These are phyloP conservation scores for Penicillium sp. DNA, from an alignment of 2,329 filamentous ascomycete species.

Conservation along the genomic window DNA sequence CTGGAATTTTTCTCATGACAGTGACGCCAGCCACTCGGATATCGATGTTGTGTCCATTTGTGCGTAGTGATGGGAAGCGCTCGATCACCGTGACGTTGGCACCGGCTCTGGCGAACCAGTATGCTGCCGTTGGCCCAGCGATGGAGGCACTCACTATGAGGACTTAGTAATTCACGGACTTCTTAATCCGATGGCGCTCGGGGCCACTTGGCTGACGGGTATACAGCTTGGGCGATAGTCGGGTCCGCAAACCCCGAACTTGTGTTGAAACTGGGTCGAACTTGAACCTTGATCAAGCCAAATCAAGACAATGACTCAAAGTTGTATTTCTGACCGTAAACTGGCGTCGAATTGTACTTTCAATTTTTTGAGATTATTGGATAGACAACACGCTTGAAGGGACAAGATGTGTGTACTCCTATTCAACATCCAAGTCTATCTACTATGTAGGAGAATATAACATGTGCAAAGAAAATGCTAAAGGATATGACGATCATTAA, in stretches of 20 bases:
- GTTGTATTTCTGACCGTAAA: not conserved
- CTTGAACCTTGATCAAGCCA: not conserved
- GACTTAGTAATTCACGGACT: conserved; percentile 9
- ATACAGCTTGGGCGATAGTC: not conserved
- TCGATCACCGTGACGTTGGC: conserved; percentile 38
- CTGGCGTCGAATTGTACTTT: not conserved
- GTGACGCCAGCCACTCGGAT: conserved; percentile 36
- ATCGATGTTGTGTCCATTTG: conserved; percentile 34
- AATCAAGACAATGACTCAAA: not conserved
- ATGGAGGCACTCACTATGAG: conserved; percentile 39
- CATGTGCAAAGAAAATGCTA: not conserved
- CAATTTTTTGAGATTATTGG: not conserved
- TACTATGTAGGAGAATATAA: not conserved
- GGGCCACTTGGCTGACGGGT: not conserved
- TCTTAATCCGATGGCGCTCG: not conserved
- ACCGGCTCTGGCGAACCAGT: conserved; percentile 35
- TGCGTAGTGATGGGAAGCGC: conserved; percentile 33
- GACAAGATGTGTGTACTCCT: not conserved
- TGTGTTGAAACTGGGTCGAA: not conserved
- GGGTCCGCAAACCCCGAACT: not conserved
- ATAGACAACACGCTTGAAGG: not conserved
- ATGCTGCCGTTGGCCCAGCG: conserved; percentile 37
- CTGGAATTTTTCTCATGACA: conserved; percentile 36
- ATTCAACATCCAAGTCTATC: not conserved
- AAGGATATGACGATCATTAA: not conserved